Conservation (phyloP, 345 rosid species). For the Aethionema arabicum region DNA sequence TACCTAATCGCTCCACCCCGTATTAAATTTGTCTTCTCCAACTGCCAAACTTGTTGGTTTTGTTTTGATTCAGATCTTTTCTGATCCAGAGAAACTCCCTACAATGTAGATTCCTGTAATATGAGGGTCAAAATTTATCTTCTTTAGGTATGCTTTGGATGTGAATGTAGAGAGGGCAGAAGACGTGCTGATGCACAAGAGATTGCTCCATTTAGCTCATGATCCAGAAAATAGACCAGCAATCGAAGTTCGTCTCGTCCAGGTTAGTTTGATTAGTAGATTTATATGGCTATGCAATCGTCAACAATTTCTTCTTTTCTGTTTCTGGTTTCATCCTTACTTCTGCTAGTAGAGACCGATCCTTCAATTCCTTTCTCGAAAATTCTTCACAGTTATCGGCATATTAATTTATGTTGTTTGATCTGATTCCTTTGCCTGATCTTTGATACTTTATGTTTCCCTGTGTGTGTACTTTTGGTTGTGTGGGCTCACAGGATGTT, state of each 20-base stretch:
- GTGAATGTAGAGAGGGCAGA: slow-evolving; percentile 97
- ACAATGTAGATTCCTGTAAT: not conserved
- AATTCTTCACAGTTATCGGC: not conserved
- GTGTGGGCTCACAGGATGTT: slow-evolving; percentile 36
- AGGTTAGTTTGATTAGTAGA: slow-evolving; percentile 43
- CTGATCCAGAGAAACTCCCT: too few relatives aligned
- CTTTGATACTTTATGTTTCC: slow-evolving; percentile 16
- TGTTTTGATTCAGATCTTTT: not conserved
- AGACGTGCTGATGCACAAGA: slow-evolving; percentile 80
- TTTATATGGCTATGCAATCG: not conserved
- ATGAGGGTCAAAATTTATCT: not conserved
- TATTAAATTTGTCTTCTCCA: not conserved
- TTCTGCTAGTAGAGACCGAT: not conserved
- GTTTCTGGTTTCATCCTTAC: not conserved
- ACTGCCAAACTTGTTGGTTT: not conserved
- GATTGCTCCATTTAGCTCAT: slow-evolving; percentile 36
- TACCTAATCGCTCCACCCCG: not conserved
- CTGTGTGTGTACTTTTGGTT: slow-evolving; percentile 22
- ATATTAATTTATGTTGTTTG: not conserved
- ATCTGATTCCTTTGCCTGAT: slow-evolving; percentile 14
- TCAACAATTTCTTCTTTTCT: not conserved
- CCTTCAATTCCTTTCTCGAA: not conserved
- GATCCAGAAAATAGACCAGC: slow-evolving; percentile 36
- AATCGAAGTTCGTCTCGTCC: slow-evolving; percentile 50
- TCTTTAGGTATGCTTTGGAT: slow-evolving; percentile 84